These are phyloP conservation scores for Ustulina deusta DNA, from an alignment of 2,329 filamentous ascomycete genomes.

Conservation along the genomic window DNA sequence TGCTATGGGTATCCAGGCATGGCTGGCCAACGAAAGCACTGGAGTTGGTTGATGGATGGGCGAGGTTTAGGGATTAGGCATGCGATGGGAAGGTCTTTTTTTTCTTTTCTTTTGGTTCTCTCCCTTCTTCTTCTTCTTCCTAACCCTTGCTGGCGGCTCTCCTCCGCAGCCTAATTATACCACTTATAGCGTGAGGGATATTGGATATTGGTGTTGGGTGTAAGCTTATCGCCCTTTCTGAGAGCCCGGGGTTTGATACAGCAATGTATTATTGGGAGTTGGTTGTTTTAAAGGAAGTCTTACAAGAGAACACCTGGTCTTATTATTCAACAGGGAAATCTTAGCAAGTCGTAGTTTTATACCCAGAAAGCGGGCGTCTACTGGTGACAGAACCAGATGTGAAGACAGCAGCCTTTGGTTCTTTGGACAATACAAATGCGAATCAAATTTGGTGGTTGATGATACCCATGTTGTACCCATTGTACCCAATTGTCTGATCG, in stretches of 20 bases:
- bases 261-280: not conserved
- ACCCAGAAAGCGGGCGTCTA: no score
- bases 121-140: not conserved
- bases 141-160: not conserved
- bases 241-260: not conserved
- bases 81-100: constrained; percentile 8
- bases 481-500: no score
- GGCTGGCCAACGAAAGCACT: constrained; percentile 54
- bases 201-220: constrained; percentile 3
- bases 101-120: not conserved
- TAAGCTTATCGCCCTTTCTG: not conserved
- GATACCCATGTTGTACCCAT: no score
- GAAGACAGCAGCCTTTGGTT: no score
- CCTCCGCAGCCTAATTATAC: constrained; percentile 2
- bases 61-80: constrained; percentile 46
- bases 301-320: no score
- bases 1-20: constrained; percentile 67
- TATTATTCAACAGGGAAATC: no score
- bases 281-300: not conserved
- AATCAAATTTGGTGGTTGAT: no score
- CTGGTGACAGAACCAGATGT: no score
- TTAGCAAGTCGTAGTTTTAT: no score
- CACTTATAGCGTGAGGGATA: not conserved
- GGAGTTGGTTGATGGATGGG: constrained; percentile 49
- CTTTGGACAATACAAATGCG: no score